A percentile compares a stretch with the other conserved stretches of the same genome.
Evolutionary conservation across 2,329 filamentous ascomycete genomes (phyloP).

Genomic region (Penicillium sumatraense): DNA sequence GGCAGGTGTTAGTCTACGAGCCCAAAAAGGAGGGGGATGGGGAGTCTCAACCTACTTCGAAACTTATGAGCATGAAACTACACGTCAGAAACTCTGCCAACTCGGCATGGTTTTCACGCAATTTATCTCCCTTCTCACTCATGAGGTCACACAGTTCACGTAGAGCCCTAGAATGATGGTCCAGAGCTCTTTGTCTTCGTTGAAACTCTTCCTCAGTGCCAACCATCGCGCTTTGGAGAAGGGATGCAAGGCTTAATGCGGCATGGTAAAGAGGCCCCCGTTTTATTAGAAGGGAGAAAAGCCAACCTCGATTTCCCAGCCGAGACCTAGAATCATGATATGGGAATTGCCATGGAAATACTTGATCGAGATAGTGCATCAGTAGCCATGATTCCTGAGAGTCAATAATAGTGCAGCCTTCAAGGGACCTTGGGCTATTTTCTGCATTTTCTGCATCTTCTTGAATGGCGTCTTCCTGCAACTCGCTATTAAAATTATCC

Average conservation of each 20-base stretch:
- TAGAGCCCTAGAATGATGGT: conserved; percentile 5
- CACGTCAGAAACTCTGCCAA: conserved; percentile 9
- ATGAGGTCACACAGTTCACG: conserved; percentile 9
- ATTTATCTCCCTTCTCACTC: conserved; percentile 10
- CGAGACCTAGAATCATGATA: conserved; percentile 5
- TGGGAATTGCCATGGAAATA: conserved; percentile 10
- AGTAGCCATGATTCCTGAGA: conserved; percentile 5
- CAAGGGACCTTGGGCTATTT: not conserved
- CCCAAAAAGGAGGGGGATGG: not conserved
- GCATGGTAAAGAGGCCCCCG: conserved; percentile 10
- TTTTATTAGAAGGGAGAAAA: conserved; percentile 7
- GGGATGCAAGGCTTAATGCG: conserved; percentile 5
- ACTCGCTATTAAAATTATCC: not conserved
- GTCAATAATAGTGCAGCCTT: not conserved
- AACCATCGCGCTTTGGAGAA: conserved; percentile 5
- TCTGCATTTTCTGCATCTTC: not conserved
- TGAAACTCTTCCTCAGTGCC: conserved; percentile 7
- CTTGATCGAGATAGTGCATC: conserved; percentile 13
- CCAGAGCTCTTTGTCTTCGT: conserved; percentile 2
- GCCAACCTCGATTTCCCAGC: conserved; percentile 8
- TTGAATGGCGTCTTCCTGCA: not conserved
- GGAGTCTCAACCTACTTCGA: not conserved
- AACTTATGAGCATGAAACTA: conserved; percentile 13
- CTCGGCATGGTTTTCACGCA: conserved; percentile 6
- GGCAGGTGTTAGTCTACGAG: not conserved